phyloP scores from a whole-genome alignment of 1,284 basidiomycete species.

The Sporisorium sorghi region DNA sequence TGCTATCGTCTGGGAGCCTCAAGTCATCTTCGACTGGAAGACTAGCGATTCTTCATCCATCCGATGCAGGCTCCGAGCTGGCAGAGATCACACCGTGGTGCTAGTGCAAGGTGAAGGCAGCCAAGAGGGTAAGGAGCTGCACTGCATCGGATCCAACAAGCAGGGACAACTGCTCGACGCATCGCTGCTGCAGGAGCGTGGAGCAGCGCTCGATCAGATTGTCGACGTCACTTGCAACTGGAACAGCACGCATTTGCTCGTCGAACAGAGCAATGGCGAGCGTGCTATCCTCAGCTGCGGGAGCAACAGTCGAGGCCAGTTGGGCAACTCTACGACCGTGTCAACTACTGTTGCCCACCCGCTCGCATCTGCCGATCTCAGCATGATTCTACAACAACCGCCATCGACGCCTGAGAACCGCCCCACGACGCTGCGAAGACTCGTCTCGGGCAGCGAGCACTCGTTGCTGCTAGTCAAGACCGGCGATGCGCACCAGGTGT shows the following conservation, averaged over 20 bases:
- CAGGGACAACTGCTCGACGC: constrained; percentile 22
- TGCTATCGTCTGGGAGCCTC: constrained; percentile 29
- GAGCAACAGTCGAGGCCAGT: constrained; percentile 41
- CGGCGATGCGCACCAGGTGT: constrained; percentile 13
- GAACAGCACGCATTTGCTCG: constrained; percentile 35
- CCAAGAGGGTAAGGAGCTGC: not conserved
- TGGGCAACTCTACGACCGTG: constrained; percentile 9
- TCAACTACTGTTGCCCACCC: not conserved
- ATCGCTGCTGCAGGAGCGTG: not conserved
- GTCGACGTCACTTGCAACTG: constrained; percentile 42
- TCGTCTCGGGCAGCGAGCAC: constrained; percentile 55
- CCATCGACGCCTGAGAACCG: not conserved
- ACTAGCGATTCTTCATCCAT: not conserved
- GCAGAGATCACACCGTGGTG: constrained; percentile 37
- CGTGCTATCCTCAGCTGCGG: constrained; percentile 27
- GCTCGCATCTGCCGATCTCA: constrained; percentile 14
- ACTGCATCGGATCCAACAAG: constrained; percentile 30
- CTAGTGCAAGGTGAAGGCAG: not conserved
- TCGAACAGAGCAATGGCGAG: not conserved
- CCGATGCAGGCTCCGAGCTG: constrained; percentile 25
- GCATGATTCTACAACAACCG: not conserved
- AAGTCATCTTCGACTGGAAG: constrained; percentile 32
- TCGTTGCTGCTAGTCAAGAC: constrained; percentile 29
- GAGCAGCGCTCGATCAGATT: constrained; percentile 2
- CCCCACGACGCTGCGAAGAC: constrained; percentile 11